phyloP scores from a whole-genome alignment of 2,329 filamentous ascomycete species.

The Exophiala viscosa region DNA sequence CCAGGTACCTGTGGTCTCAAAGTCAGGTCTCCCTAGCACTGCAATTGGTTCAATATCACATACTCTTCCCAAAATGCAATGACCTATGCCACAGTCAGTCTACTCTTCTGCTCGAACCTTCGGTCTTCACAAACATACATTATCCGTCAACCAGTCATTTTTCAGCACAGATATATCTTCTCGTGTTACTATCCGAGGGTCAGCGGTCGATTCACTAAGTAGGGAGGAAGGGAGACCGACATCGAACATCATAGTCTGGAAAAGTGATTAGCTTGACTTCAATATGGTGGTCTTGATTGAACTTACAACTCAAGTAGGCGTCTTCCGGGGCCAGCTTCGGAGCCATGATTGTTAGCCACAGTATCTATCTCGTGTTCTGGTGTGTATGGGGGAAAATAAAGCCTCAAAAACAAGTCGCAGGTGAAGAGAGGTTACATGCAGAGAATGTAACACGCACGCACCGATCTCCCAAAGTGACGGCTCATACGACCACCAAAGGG shows the following conservation, averaged over 20 bases:
- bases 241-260: slow-evolving; percentile 61
- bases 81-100: slow-evolving; percentile 52
- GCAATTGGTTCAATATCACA: slow-evolving; percentile 26
- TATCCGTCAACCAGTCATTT: slow-evolving; percentile 95
- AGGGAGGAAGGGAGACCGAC: slow-evolving; percentile 43
- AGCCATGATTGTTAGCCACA: slow-evolving; percentile 16
- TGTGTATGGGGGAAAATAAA: neutral
- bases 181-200: slow-evolving; percentile 62
- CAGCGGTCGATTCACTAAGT: slow-evolving; percentile 5
- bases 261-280: neutral
- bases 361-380: neutral
- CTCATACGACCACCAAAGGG: slow-evolving; percentile 53
- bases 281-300: neutral
- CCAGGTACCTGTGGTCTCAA: slow-evolving; percentile 60
- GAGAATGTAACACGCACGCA: slow-evolving; percentile 30
- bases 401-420: neutral
- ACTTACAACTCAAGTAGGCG: slow-evolving; percentile 67
- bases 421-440: neutral
- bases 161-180: slow-evolving; percentile 86
- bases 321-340: slow-evolving; percentile 57
- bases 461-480: slow-evolving; percentile 50
- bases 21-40: slow-evolving; percentile 11
- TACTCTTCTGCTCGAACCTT: neutral
- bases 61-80: slow-evolving; percentile 99
- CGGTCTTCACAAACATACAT: slow-evolving; percentile 54